Conservation (phyloP, 768 basidiomycete genomes). For the Boletus tylopilopsis region DNA sequence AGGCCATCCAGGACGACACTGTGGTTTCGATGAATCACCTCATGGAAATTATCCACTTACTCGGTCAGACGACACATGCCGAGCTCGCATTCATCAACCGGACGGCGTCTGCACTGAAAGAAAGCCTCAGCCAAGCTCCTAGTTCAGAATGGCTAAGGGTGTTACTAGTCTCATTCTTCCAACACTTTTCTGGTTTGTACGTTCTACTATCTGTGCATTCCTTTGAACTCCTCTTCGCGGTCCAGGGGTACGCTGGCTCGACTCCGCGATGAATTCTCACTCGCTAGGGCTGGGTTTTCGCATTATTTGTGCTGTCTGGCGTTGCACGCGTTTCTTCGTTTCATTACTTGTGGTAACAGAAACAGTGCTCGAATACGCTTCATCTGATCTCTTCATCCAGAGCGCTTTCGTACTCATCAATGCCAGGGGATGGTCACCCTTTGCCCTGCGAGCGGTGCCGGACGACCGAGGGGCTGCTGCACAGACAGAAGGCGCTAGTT, state of each 20-base stretch:
- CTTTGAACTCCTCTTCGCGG: background rate
- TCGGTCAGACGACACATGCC: slow-evolving; percentile 37
- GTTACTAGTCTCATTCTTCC: slow-evolving; percentile 9
- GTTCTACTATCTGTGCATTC: background rate
- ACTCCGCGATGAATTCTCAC: slow-evolving; percentile 23
- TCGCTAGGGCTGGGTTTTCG: slow-evolving; percentile 25
- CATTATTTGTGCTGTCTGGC: slow-evolving; percentile 28
- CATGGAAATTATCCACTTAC: slow-evolving; percentile 31
- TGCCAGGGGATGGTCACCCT: slow-evolving; percentile 18
- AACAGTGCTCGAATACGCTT: background rate
- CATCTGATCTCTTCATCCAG: slow-evolving; percentile 23
- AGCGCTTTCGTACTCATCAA: slow-evolving; percentile 35
- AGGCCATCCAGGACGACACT: slow-evolving; percentile 36
- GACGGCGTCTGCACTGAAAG: slow-evolving; percentile 33
- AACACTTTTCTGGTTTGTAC: slow-evolving; percentile 23
- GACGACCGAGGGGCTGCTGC: background rate
- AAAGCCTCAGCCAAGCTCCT: slow-evolving; percentile 22
- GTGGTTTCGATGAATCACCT: slow-evolving; percentile 36
- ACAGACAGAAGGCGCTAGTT: background rate
- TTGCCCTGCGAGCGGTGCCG: background rate
- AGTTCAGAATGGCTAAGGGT: slow-evolving; percentile 22
- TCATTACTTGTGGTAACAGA: slow-evolving; percentile 42
- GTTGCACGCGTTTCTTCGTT: slow-evolving; percentile 29
- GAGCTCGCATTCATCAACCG: slow-evolving; percentile 48
- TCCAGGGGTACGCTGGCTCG: slow-evolving; percentile 10